Conservation (phyloP, 495 filamentous ascomycete species). For the Aspergillus campestris region DNA sequence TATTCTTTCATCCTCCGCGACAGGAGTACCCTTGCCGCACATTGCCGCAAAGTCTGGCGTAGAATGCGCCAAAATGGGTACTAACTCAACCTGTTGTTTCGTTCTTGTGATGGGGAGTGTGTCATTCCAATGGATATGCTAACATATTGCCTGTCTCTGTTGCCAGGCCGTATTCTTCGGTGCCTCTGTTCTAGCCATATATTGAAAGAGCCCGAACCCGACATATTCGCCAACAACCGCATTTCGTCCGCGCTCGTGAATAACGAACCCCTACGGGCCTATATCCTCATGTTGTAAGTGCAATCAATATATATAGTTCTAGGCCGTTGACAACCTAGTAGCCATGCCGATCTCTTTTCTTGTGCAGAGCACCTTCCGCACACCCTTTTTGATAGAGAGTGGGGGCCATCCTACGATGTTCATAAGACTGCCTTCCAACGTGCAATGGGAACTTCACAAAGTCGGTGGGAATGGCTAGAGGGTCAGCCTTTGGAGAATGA, state of each 20-base stretch:
- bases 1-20: neutral
- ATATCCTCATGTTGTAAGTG: slow-evolving; percentile 12
- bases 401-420: slow-evolving; percentile 21
- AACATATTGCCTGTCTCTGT: too few relatives aligned
- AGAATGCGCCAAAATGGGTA: neutral
- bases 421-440: slow-evolving; percentile 22
- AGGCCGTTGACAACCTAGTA: too few relatives aligned
- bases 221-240: slow-evolving; percentile 26
- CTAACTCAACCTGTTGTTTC: too few relatives aligned
- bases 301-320: slow-evolving; percentile 2
- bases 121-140: neutral
- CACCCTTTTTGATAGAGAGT: slow-evolving; percentile 14
- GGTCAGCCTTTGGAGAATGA: too few relatives aligned
- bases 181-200: slow-evolving; percentile 27
- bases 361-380: slow-evolving; percentile 24
- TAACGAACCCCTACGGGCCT: slow-evolving; percentile 26
- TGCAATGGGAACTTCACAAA: slow-evolving; percentile 18
- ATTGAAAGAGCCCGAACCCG: slow-evolving; percentile 16
- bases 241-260: slow-evolving; percentile 20
- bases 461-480: slow-evolving; percentile 32
- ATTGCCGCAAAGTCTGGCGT: neutral
- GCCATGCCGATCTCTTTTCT: slow-evolving; percentile 26
- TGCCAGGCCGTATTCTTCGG: too few relatives aligned
- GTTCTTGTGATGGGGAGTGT: neutral
- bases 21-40: neutral